Base-by-base conservation (phyloP, 768 basidiomycete genomes). In the Lactarius sanguifluus region DNA sequence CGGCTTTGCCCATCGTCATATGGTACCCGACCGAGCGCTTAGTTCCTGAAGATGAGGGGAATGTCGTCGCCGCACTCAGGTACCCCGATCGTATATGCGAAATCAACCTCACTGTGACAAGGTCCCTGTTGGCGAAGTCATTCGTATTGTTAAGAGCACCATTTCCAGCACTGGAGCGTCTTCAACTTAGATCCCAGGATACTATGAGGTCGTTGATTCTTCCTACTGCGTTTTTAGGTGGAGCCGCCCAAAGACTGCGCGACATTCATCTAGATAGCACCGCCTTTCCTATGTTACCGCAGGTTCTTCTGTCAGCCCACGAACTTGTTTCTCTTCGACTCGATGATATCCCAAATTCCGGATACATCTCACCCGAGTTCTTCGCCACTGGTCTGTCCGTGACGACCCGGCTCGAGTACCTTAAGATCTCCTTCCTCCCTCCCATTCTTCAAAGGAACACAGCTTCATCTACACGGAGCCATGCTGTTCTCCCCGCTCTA, bases 261-360 rank as follows among this genome's bases (percentile, higher is more conserved):
- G 50, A 25, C 13, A 52, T 52, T 25, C 50, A 25, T 16, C 25
- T 52, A 25, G 50, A 25, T 10, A 52, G 50, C 6, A 52, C 50
- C 25, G 34, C 43, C 8, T 66, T 66, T 18, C 65, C 65, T 5
- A 36, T 20, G 28, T 18, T 61, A 8, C 65, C 65, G 6, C 40
- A 15, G 7, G 45, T 57, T 10, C 65, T 66, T 32, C 30, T 25
- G 38, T 57, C 65, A 6, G 32, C 43, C 5, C 18, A 12, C 0
- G 47, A 40, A 16, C 65, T 66, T 23, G 55, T 66, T 20, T n/a
- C 32, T 16, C 61, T 66, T 8, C 45, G 18, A 3, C 56, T 66
- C 25, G 56, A 61, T 9, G 47, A 52, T n/a, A 66, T 66, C 8
- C 60, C 65, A 4, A 38, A 18, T 34, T 16, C 45, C 30, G 59